These are phyloP conservation scores for Claviceps sp. DNA, from an alignment of 2,329 filamentous ascomycete species.

Conservation along the genomic window DNA sequence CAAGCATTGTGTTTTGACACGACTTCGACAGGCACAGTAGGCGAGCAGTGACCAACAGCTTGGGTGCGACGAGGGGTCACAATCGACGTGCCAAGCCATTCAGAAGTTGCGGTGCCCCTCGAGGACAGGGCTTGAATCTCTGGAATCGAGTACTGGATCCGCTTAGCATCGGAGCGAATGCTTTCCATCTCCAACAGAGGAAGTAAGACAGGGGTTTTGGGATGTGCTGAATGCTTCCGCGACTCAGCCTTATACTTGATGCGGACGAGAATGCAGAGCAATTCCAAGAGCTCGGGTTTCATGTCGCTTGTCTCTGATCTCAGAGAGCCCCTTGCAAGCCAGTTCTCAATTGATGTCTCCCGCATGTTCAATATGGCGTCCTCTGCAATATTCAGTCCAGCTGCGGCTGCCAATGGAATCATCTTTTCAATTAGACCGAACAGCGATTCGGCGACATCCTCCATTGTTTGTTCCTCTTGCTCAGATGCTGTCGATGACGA, in stretches of 20 bases:
- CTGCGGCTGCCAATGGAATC: constrained; percentile 7
- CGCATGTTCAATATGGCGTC: constrained; percentile 11
- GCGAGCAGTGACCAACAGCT: not conserved
- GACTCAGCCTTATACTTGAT: constrained; percentile 12
- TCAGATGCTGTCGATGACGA: not conserved
- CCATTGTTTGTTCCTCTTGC: not conserved
- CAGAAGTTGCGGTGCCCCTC: not conserved
- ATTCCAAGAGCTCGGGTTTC: constrained; percentile 9
- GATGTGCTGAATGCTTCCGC: constrained; percentile 5
- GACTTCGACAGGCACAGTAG: not conserved
- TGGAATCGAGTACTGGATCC: constrained; percentile 1
- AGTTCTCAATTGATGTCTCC: constrained; percentile 14
- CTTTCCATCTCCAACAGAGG: not conserved
- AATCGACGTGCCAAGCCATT: not conserved
- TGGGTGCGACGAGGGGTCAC: not conserved
- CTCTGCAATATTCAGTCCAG: constrained; percentile 4
- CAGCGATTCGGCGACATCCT: constrained; percentile 9
- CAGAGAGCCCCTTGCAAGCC: constrained; percentile 14
- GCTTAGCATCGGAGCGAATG: not conserved
- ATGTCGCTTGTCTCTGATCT: constrained; percentile 11
- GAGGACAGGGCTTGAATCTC: constrained; percentile 1
- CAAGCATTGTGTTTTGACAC: constrained; percentile 2
- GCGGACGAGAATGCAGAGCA: constrained; percentile 11
- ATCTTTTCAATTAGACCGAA: constrained; percentile 7
- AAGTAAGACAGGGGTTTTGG: not conserved